Conservation (phyloP, 2,329 filamentous ascomycete genomes). For the Ophiocordyceps robertsii region DNA sequence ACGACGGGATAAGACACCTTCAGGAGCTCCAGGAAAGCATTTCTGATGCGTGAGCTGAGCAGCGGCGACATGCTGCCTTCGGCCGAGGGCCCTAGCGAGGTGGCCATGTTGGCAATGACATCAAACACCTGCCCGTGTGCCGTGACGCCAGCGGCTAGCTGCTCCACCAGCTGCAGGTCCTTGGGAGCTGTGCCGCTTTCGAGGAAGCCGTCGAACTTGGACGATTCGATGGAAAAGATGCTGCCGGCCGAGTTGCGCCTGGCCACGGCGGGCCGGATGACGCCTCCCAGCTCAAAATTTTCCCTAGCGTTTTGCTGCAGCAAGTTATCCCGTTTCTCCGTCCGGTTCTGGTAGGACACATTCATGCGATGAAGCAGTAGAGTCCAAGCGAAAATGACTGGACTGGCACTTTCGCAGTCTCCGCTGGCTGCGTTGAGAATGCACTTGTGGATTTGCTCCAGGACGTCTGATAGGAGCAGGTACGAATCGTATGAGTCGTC, state of each 20-base stretch:
- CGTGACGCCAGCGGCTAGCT: slow-evolving; percentile 34
- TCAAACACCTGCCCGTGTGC: slow-evolving; percentile 39
- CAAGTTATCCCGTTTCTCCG: slow-evolving; percentile 44
- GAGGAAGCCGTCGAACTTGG: slow-evolving; percentile 45
- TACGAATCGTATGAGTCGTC: slow-evolving; percentile 39
- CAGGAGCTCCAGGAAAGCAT: slow-evolving; percentile 56
- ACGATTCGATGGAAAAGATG: slow-evolving; percentile 47
- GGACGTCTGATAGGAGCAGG: slow-evolving; percentile 52
- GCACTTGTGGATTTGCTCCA: slow-evolving; percentile 62
- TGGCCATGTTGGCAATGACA: slow-evolving; percentile 36
- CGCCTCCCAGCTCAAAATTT: slow-evolving; percentile 36
- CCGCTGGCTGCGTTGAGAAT: slow-evolving; percentile 45
- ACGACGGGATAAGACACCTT: slow-evolving; percentile 53
- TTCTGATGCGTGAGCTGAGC: slow-evolving; percentile 49
- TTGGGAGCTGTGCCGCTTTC: slow-evolving; percentile 34
- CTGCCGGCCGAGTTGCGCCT: slow-evolving; percentile 48
- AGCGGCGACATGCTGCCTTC: slow-evolving; percentile 36
- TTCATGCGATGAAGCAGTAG: slow-evolving; percentile 60
- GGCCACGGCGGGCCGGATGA: slow-evolving; percentile 22
- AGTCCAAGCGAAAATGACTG: slow-evolving; percentile 71
- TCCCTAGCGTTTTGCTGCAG: slow-evolving; percentile 46
- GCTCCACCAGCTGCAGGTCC: slow-evolving; percentile 36
- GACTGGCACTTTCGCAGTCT: slow-evolving; percentile 50
- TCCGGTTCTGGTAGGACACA: slow-evolving; percentile 45
- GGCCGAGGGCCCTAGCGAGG: slow-evolving; percentile 29